A percentile compares a stretch with the other conserved stretches of the same genome.
Evolutionary conservation across 768 basidiomycete genomes (phyloP).

Genomic region (Serpula lacrymans): DNA sequence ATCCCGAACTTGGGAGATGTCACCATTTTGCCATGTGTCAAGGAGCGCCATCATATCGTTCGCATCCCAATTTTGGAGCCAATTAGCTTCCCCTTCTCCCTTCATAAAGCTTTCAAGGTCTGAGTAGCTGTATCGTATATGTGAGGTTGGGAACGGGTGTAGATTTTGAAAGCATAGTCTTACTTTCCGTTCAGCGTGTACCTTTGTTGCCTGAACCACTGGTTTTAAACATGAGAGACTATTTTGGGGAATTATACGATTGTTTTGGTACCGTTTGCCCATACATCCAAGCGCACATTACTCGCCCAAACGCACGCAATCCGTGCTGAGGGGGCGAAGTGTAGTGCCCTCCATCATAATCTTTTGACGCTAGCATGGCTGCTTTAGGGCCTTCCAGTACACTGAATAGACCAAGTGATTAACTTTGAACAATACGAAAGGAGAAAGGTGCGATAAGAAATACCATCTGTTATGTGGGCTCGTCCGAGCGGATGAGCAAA

Average conservation of each 20-base stretch:
- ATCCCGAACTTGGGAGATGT: slow-evolving; percentile 43
- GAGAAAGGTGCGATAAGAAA: slow-evolving; percentile 1
- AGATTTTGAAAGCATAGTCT: slow-evolving; percentile 7
- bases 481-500: slow-evolving; percentile 50
- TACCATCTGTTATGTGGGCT: slow-evolving; percentile 52
- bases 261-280: slow-evolving; percentile 53
- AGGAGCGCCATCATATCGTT: slow-evolving; percentile 51
- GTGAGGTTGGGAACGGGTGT: not conserved
- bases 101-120: slow-evolving; percentile 46
- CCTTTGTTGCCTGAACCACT: slow-evolving; percentile 52
- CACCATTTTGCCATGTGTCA: slow-evolving; percentile 47
- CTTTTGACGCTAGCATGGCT: slow-evolving; percentile 44
- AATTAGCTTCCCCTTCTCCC: slow-evolving; percentile 45
- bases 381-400: slow-evolving; percentile 54
- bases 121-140: slow-evolving; percentile 42
- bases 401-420: slow-evolving; percentile 21
- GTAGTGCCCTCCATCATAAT: slow-evolving; percentile 50
- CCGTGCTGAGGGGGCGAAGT: slow-evolving; percentile 39
- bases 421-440: too few relatives aligned
- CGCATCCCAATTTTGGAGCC: slow-evolving; percentile 46
- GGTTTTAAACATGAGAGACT: not conserved
- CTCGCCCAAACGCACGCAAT: slow-evolving; percentile 50
- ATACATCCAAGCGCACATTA: slow-evolving; percentile 54
- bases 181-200: slow-evolving; percentile 41
- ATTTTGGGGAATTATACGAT: slow-evolving; percentile 63